Evolutionary conservation across 495 filamentous ascomycete genomes (phyloP), one percentile per base, ranked within the genome.

Genomic region (Aspergillus homomorphus): DNA sequence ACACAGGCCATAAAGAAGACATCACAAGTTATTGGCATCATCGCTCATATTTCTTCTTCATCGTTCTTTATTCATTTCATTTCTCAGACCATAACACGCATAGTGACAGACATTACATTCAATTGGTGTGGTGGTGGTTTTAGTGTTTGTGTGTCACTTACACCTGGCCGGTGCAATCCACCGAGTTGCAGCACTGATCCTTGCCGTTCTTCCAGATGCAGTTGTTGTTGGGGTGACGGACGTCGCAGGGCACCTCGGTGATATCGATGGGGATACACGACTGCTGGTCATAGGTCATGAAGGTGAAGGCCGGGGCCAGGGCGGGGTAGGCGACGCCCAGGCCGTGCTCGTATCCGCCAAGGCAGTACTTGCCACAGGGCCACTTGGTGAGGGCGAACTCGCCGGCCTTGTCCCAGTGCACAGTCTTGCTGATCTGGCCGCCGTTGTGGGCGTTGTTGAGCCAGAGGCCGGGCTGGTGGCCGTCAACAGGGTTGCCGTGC

Each of bases 201-300:
- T 52, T 51, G n/a, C 26, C 23, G 20, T 19, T 58, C 48, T 52
- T 58, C 56, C 56, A 58, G 48, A 58, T 58, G 42, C 56, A 58
- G 56, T 58, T 58, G 45, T 58, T 58, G n/a, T 22, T 49, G 12
- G n/a, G 24, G 20, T 30, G 19, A 33, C 51, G 51, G 33, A 58
- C 44, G 45, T 58, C 48, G 30, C 56, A 58, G 23, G 56, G 56
- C 33, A 58, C 49, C 56, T 58, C 56, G 4, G 48, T 51, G 0
- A 58, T 19, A 0, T 58, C 56, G 45, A 58, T 51, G 10, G 48
- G 48, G 21, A 51, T 45, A 24, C 56, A 58, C 48, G 44, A 43
- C 56, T 58, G 56, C 38, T 33, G 48, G n/a, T 58, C 56, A 21
- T 52, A 24, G 22, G 48, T 26, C 10, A 52, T 51, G 48, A 58